phyloP scores from a whole-genome alignment of 2,329 filamentous ascomycete genomes.

The Alternaria infectoria region DNA sequence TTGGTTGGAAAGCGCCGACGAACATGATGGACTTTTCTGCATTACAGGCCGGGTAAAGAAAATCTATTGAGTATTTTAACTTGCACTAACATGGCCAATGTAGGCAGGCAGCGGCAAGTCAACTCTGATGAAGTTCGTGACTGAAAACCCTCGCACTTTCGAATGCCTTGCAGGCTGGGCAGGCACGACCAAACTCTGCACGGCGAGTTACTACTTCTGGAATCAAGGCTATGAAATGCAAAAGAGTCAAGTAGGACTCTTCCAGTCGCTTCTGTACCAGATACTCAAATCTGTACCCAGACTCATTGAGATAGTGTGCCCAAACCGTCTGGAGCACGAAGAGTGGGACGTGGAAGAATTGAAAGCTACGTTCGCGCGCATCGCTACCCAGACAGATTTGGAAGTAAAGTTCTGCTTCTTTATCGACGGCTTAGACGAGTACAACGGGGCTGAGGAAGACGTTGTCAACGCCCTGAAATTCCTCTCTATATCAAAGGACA shows the following conservation, averaged over 20 bases:
- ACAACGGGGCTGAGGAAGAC: constrained; percentile 4
- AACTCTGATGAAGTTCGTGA: constrained; percentile 49
- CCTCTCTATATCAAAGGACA: neutral
- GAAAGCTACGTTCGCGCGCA: neutral
- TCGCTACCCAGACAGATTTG: neutral
- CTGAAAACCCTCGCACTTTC: constrained; percentile 22
- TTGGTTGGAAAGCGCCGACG: constrained; percentile 11
- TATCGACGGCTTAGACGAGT: neutral
- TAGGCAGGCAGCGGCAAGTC: constrained; percentile 57
- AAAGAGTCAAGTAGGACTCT: constrained; percentile 12
- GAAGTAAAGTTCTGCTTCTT: constrained; percentile 17
- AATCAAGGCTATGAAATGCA: constrained; percentile 18
- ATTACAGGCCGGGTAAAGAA: constrained; percentile 12
- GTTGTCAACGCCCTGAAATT: constrained; percentile 4
- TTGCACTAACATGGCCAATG: neutral
- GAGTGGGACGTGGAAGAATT: constrained; percentile 10
- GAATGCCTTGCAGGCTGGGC: constrained; percentile 47
- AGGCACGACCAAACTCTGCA: constrained; percentile 23
- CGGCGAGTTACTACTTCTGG: constrained; percentile 34
- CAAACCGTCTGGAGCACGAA: constrained; percentile 7
- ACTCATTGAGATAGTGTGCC: constrained; percentile 8
- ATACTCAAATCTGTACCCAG: constrained; percentile 13
- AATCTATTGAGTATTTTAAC: neutral
- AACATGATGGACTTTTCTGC: constrained; percentile 9
- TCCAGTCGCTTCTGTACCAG: constrained; percentile 17